Base-by-base conservation (phyloP, 768 basidiomycete genomes). In the Tephrocybe sp. region DNA sequence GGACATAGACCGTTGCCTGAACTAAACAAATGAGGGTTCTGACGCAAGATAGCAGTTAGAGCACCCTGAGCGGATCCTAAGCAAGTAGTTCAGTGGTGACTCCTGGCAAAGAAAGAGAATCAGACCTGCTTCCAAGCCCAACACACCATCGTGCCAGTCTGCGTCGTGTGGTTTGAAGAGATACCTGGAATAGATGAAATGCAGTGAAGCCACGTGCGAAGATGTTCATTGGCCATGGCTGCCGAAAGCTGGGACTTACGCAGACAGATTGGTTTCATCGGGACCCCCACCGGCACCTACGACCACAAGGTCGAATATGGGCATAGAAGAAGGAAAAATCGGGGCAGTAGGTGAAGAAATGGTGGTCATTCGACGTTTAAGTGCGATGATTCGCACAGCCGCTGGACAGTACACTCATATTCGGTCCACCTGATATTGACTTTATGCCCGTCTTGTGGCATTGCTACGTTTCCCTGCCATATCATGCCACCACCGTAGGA, bases 261-360 rank as follows among this genome's bases (percentile, higher is more conserved):
- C 87, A 22, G 89, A 91, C 55, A 97, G 69, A 70, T 98, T 90
- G 19, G 85, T 87, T 68, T 98, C 95, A 59, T 86, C 79, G 7
- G 92, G 92, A 43, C 95, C 95, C 39, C 95, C 95, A 50, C 93
- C 92, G 59, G 83, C 81, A 42, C 74, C 95, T 33, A 92, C 82
- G 58, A 88, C 86, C 52, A 92, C 71, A 57, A 92, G 61, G 65
- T 90, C 84, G 65, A 92, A 92, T 59, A 72, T 68, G 23, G 72
- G 66, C 63, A 78, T 73, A 19, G 53, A 51, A 43, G 38, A 49
- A 49, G 36, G 48, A 40, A 40, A 45, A 45, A 49, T 17, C 9
- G 40, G 36, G 22, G 47, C 20, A 26, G 48, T 39, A n/a, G 42
- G 14, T 31, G 40, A 36, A 49, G 47, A 35, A 23, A 48, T 39